Conservation (phyloP, 108 stramenopile species). For the Pinguiococcus pyrenoidosus region DNA sequence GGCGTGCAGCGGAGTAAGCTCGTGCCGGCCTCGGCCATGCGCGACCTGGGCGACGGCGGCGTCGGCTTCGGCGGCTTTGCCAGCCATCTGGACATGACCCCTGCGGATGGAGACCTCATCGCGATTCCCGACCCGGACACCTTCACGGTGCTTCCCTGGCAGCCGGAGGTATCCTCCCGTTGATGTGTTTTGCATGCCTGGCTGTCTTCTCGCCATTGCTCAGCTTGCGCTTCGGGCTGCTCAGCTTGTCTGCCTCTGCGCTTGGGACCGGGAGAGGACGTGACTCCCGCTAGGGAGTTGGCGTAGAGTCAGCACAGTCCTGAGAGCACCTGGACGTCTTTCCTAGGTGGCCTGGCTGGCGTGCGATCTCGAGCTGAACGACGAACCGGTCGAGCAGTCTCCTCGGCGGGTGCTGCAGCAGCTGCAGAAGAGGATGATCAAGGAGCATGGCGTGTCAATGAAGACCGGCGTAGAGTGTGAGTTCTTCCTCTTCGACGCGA, state of each 20-base stretch:
- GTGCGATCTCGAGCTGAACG: not conserved
- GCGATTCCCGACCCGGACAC: not conserved
- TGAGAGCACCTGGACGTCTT: too few species aligned
- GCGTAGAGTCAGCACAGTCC: too few species aligned
- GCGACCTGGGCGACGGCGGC: not conserved
- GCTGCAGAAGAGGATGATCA: not conserved
- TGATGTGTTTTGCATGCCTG: too few species aligned
- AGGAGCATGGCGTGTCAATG: not conserved
- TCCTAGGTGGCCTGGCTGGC: not conserved
- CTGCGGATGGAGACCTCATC: not conserved
- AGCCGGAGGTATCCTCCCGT: too few species aligned
- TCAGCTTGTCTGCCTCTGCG: too few species aligned
- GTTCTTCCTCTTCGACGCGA: not conserved
- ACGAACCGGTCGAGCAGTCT: not conserved
- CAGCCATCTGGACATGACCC: not conserved
- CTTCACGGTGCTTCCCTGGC: not conserved
- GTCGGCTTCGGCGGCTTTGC: not conserved
- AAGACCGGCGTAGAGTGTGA: slow-evolving; percentile 1
- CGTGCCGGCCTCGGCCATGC: not conserved
- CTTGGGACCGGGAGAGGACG: too few species aligned
- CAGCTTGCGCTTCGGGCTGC: too few species aligned
- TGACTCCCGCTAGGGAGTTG: too few species aligned
- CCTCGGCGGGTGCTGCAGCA: not conserved
- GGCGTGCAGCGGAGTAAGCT: not conserved
- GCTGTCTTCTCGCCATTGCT: too few species aligned